These are phyloP conservation scores for Aleurites moluccanus DNA, from an alignment of 441 rosid genomes.

Conservation along the genomic window DNA sequence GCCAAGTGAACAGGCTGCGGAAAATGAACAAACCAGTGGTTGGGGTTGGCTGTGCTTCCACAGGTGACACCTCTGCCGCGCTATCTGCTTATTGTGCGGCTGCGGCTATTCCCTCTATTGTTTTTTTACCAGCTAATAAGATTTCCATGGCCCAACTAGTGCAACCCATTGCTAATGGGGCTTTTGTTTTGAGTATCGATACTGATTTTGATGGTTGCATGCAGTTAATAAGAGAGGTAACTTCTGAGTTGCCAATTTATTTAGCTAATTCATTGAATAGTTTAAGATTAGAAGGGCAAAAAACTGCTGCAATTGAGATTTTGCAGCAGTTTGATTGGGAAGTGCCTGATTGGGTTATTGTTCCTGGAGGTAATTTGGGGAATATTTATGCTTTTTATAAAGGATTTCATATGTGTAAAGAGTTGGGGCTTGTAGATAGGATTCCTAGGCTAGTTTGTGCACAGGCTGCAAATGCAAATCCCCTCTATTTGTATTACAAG, in stretches of 20 bases:
- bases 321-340: slow-evolving; percentile 73
- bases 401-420: slow-evolving; percentile 63
- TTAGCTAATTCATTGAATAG: slow-evolving; percentile 61
- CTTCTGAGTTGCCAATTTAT: slow-evolving; percentile 61
- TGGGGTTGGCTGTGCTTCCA: slow-evolving; percentile 66
- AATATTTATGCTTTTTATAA: slow-evolving; percentile 64
- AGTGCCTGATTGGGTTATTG: slow-evolving; percentile 67
- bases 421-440: slow-evolving; percentile 56
- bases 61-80: slow-evolving; percentile 62
- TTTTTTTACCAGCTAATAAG: slow-evolving; percentile 52
- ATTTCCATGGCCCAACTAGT: slow-evolving; percentile 65
- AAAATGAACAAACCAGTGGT: slow-evolving; percentile 48
- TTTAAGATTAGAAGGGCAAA: slow-evolving; percentile 61
- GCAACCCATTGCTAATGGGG: slow-evolving; percentile 66
- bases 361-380: slow-evolving; percentile 63
- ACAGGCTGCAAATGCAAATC: slow-evolving; percentile 64
- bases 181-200: slow-evolving; percentile 58
- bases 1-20: slow-evolving; percentile 52
- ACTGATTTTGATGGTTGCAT: slow-evolving; percentile 70
- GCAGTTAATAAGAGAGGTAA: slow-evolving; percentile 59
- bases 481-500: slow-evolving; percentile 50
- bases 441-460: slow-evolving; percentile 67
- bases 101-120: slow-evolving; percentile 60
- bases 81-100: slow-evolving; percentile 60
- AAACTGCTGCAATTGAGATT: slow-evolving; percentile 64